phyloP scores from a whole-genome alignment of 2,329 filamentous ascomycete genomes.

The Alternaria rosae region DNA sequence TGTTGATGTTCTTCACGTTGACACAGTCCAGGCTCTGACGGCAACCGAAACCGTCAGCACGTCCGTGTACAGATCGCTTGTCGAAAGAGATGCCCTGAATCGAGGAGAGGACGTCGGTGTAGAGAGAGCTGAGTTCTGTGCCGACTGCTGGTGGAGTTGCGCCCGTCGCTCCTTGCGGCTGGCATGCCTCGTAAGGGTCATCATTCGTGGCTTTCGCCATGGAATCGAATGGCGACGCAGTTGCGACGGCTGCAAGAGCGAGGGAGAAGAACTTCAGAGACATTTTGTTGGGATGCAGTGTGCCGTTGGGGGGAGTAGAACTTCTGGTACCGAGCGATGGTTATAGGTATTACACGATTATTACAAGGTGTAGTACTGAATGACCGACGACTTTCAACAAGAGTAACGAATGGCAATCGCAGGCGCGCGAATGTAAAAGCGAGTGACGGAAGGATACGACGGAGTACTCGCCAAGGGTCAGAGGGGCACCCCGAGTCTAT shows the following conservation, averaged over 20 bases:
- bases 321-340: neutral
- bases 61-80: slow-evolving; percentile 34
- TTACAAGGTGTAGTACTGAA: slow-evolving; percentile 14
- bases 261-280: slow-evolving; percentile 34
- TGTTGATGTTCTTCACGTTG: slow-evolving; percentile 49
- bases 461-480: neutral
- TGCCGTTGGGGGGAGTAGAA: neutral
- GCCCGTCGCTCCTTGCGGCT: slow-evolving; percentile 45
- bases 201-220: slow-evolving; percentile 33
- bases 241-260: slow-evolving; percentile 31
- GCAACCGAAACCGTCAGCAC: slow-evolving; percentile 43
- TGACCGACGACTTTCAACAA: slow-evolving; percentile 5
- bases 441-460: slow-evolving; percentile 6
- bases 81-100: slow-evolving; percentile 45
- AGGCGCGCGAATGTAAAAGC: slow-evolving; percentile 9
- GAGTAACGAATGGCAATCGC: slow-evolving; percentile 9
- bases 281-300: slow-evolving; percentile 22
- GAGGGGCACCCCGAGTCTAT: slow-evolving; percentile 10
- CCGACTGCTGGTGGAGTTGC: slow-evolving; percentile 42
- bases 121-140: slow-evolving; percentile 45
- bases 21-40: slow-evolving; percentile 51
- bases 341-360: slow-evolving; percentile 7
- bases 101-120: slow-evolving; percentile 45
- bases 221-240: slow-evolving; percentile 31
- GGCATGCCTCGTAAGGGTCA: slow-evolving; percentile 45